A percentile compares a stretch with the other conserved stretches of the same genome.
These are phyloP conservation scores for Carex cristatella DNA, from an alignment of 176 grass and related monocot species.

Conservation along the genomic window DNA sequence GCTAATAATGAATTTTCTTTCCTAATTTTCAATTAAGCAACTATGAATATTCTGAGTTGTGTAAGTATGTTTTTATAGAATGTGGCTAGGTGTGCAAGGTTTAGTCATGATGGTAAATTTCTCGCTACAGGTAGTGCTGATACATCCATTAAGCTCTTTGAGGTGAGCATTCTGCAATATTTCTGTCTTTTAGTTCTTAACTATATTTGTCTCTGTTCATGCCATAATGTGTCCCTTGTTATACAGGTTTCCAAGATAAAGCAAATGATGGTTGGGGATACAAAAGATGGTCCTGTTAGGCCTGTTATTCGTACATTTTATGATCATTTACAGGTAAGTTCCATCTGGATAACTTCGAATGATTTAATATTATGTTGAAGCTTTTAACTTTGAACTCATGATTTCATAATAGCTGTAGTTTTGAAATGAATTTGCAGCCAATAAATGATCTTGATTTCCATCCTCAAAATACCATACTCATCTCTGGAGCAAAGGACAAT, in stretches of 20 bases:
- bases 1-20: background rate
- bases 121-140: slow-evolving; percentile 92
- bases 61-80: slow-evolving; percentile 42
- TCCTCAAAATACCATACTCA: slow-evolving; percentile 70
- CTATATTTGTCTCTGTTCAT: background rate
- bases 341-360: background rate
- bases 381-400: background rate
- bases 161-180: slow-evolving; percentile 40
- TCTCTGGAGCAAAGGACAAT: slow-evolving; percentile 90
- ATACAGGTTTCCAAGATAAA: slow-evolving; percentile 84
- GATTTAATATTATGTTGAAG: background rate
- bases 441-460: slow-evolving; percentile 99
- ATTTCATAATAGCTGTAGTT: slow-evolving; percentile 7
- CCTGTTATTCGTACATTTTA: slow-evolving; percentile 89
- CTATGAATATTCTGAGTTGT: slow-evolving; percentile 15
- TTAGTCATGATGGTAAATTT: slow-evolving; percentile 80
- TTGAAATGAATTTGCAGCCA: slow-evolving; percentile 61
- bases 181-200: background rate
- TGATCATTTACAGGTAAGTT: slow-evolving; percentile 73
- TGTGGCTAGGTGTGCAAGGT: slow-evolving; percentile 71
- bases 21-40: background rate
- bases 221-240: slow-evolving; percentile 10
- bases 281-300: slow-evolving; percentile 61
- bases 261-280: slow-evolving; percentile 70
- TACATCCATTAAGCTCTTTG: slow-evolving; percentile 88